Base-by-base conservation (phyloP, 805 yeast genomes). In the Wickerhamomyces sydowiorum region DNA sequence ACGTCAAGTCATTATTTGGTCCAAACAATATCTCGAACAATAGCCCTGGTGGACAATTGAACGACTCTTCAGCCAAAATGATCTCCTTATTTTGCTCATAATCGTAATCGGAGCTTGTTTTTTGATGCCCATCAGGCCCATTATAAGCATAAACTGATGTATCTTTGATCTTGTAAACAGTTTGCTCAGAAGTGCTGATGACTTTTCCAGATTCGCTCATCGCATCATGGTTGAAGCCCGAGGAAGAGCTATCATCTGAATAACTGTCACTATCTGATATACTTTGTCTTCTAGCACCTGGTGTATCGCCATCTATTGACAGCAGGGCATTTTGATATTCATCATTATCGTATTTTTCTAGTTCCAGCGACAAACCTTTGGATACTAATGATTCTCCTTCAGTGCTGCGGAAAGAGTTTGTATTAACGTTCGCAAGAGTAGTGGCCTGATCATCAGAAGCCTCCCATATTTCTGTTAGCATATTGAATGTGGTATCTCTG, bases 21-120 rank as follows among this genome's bases (percentile, higher is more conserved):
- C 96, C 95, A 62, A 83, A 91, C 37, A 89, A 50, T 8, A 90
- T 52, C 42, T 76, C 77, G 53, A 72, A 87, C 0, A 88, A 73
- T 0, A 82, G 69, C 0, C 96, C 96, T 4, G 91, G 66, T 1
- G 98, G 93, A 1, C 86, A 90, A 14, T 70, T 63, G 29, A 85
- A 64, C 1, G 63, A 66, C 20, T 73, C 76, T 30, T 75, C 74
- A 5, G 78, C 64, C 27, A 84, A 66, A 5, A 76, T 58, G 36
- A 66, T 75, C 50, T 80, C 88, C 12, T 73, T 67, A 17, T 72
- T 69, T 4, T 57, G 54, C 2, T 64, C 69, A 2, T 73, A 72
- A 24, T 71, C 71, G 36, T 64, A 62, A 1, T 67, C 70, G 35
- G 73, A 57, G 1, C 61, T 57, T 0, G 96, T 86, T 3, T 82